Base-by-base conservation (phyloP, 73 alveolate genomes). In the Paraurostyla sp. region DNA sequence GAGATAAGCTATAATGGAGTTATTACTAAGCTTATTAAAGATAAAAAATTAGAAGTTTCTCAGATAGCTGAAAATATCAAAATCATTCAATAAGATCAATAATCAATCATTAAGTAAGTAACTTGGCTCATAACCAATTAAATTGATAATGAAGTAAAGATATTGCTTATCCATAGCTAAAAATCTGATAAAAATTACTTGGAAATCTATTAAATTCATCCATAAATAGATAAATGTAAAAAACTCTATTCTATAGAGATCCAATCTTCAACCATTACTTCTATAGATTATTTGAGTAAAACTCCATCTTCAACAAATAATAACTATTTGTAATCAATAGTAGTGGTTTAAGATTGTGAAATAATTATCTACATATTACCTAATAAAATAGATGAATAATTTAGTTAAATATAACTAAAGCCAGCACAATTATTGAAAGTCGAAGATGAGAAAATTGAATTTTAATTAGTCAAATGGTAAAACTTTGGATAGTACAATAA, bases 401-500 rank as follows among this genome's bases (percentile, higher is more conserved):
- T 6, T 29, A 7, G 3, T 7, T 27, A 33, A 69, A 38, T 41
- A 13, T 11, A 36, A 69, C 18, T 69, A 9, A 43, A 38, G 41
- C 36, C 65, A 42, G 16, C 25, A 11, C 11, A 38, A 69, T 35
- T 43, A 13, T 13, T 7, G 20, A 69, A 3, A 18, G 11, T 2
- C 3, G 62, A 40, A 22, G 62, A 69, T 36, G 59, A 69, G 23
- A 4, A 33, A 15, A 69, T 69, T 33, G 4, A 69, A 69, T 43
- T 43, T 41, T 69, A 7, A 4, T 35, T n/a, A 69, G 87, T 49
- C 35, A 75, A 51, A 75, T 75, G 87, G 87, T 7, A 22, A 15
- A 9, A 7, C 23, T 75, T 75, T 46, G 87, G 87, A 3, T 4
- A 46, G 27, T 48, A 6, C 32, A 32, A 75, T 49, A 4, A 36